Evolutionary conservation across 2,329 filamentous ascomycete genomes (phyloP), one percentile per base, ranked within the genome.

Genomic region (Ascochyta koolunga): DNA sequence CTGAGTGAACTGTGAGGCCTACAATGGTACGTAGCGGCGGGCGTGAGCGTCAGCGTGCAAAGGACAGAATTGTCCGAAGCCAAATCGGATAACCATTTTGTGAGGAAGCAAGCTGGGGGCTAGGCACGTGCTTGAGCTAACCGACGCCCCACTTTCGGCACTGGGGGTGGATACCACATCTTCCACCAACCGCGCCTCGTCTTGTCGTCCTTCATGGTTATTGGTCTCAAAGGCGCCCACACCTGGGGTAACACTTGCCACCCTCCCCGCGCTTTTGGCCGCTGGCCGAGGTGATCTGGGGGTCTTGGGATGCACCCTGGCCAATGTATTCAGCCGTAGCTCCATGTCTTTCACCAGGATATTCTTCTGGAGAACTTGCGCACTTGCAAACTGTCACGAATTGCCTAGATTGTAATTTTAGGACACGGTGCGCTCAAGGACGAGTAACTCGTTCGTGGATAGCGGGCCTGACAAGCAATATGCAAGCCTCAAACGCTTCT

Each of bases 301-400:
- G 35, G 37, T 19, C 43, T 46, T 29, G 45, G 45, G 37, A 35
- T 29, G 13, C 21, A 18, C 22, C 24, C 41, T 46, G 36, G 41
- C 35, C 41, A 45, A 46, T 29, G 36, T 22, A 52, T 46, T 46
- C 31, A 46, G 42, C 49, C 36, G 49, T 52, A 52, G 41, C 40
- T 46, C 21, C 21, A 21, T 18, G 13, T 41, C 24, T 8, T 40
- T 18, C 36, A 24, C 37, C 10, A 21, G 22, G 16, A 11, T 11
- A 21, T 19, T 25, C 9, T 33, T 24, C 31, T 38, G 31, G 24
- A 53, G 36, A 18, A 15, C 32, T 16, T 48, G 29, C 31, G 38
- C 21, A 29, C 16, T 31, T 36, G 42, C 15, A 7, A 31, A 35
- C 27, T 36, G 16, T 13, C 22, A 18, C 11, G 22, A n/a, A 15